Percentiles rank a stretch among this genome's conserved stretches.
These are phyloP conservation scores for Morella rubra DNA, from an alignment of 306 rosid genomes.

Conservation along the genomic window DNA sequence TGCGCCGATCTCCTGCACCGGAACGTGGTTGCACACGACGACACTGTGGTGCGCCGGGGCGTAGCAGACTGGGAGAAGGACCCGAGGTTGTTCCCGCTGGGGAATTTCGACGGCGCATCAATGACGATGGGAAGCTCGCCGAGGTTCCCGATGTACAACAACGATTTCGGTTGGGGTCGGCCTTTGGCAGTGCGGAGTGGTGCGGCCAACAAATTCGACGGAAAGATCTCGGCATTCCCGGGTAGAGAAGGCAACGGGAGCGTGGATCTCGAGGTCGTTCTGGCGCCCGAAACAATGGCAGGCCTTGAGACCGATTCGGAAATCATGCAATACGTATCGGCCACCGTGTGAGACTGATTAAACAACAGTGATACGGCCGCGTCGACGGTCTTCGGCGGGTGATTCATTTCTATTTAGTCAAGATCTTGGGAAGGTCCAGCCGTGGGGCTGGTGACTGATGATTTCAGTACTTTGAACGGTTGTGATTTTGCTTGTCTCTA, in stretches of 20 bases:
- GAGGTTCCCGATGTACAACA: slow-evolving; percentile 85
- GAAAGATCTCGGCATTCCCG: slow-evolving; percentile 86
- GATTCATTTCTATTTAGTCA: too few relatives aligned
- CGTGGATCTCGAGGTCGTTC: slow-evolving; percentile 81
- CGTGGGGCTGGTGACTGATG: too few relatives aligned
- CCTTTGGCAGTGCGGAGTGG: slow-evolving; percentile 81
- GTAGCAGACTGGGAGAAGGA: slow-evolving; percentile 67
- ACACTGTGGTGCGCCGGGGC: slow-evolving; percentile 61
- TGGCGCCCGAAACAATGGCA: slow-evolving; percentile 74
- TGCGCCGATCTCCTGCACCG: slow-evolving; percentile 56
- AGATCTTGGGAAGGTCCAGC: too few relatives aligned
- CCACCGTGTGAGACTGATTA: neutral
- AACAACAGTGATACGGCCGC: neutral
- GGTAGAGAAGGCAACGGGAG: slow-evolving; percentile 73
- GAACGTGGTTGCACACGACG: slow-evolving; percentile 68
- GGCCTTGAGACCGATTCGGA: slow-evolving; percentile 61
- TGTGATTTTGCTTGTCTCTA: neutral
- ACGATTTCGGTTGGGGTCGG: slow-evolving; percentile 84
- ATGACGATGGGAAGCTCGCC: slow-evolving; percentile 94
- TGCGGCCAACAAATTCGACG: slow-evolving; percentile 75
- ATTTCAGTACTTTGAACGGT: neutral
- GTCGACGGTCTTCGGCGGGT: too few relatives aligned
- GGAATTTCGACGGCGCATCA: slow-evolving; percentile 81
- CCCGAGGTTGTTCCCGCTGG: slow-evolving; percentile 78
- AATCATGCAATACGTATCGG: slow-evolving; percentile 72